Base-by-base conservation (phyloP, 2,329 filamentous ascomycete genomes). In the Xylariaceae sp. region DNA sequence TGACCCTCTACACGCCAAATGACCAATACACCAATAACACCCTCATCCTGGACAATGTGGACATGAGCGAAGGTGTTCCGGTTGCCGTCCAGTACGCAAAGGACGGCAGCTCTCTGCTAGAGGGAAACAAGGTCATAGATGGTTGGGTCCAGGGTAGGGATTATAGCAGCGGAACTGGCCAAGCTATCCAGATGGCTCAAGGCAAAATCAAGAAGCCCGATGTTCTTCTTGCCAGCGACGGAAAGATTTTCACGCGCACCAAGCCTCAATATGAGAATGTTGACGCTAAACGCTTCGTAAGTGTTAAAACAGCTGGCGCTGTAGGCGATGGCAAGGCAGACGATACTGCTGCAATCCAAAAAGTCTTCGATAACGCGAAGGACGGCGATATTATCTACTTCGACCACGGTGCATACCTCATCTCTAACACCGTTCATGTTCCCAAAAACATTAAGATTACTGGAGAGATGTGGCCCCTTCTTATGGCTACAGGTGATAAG, bases 391-490 rank as follows among this genome's bases (percentile, higher is more conserved):
- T 94, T 61, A 82, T 91, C 56, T 93, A 87, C 76, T 88, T 94
- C 64, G 88, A 91, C 68, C 87, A 89, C 67, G 90, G 90, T 52
- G 83, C 87, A 46, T 92, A 93, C 72, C 73, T 90, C 52, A 78
- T 93, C 65, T 87, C 83, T 39, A 80, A 85, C 65, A 93, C 90
- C 1, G 77, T 93, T 72, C 82, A 84, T 64, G 81, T 93, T 7
- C 90, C 90, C 55, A 89, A 89, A 79, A 84, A 92, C 69, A 87
- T 94, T 78, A 90, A 88, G 76, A 93, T 98, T 71, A 91, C 90
- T 6, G 94, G 94, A 67, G 92, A 97, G 76, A 87, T 96, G 71
- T 96, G 91, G 91, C 89, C 94, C 2, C 78, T 96, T 60, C 89
- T 98, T 73, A 89, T 97, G 82, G 93, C 91, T 23, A 85, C 87